Percentiles rank a stretch among this genome's conserved stretches.
Conservation (phyloP, 768 basidiomycete genomes). For the Leucosporidium scottii region DNA sequence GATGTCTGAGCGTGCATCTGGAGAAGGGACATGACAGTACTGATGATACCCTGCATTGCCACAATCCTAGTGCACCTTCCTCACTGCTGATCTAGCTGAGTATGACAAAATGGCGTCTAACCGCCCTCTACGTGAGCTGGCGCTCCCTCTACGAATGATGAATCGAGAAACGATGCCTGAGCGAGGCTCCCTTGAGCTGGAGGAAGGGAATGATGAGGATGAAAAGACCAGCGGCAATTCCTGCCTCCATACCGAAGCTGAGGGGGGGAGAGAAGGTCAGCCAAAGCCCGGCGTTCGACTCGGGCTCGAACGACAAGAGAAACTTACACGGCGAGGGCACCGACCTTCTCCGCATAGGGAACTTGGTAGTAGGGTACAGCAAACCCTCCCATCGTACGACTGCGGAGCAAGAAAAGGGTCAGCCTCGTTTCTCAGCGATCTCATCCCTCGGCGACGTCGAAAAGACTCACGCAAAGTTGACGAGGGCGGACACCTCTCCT, state of each 20-base stretch:
- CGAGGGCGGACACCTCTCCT: slow-evolving; percentile 59
- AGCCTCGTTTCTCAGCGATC: background rate
- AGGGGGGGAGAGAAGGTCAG: background rate
- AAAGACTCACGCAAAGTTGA: slow-evolving; percentile 55
- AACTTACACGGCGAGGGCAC: background rate
- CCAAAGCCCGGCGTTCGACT: background rate
- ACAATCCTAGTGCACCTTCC: too few relatives aligned
- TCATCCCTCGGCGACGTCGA: slow-evolving; percentile 20
- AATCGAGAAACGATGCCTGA: slow-evolving; percentile 36
- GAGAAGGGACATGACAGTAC: too few relatives aligned
- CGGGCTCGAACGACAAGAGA: background rate
- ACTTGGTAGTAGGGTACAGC: slow-evolving; percentile 18
- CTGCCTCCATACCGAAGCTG: slow-evolving; percentile 39
- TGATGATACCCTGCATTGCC: too few relatives aligned
- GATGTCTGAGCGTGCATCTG: slow-evolving; percentile 90
- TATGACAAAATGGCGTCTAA: too few relatives aligned
- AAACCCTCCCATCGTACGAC: background rate
- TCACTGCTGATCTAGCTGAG: too few relatives aligned
- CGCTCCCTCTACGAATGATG: background rate
- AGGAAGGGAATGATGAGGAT: slow-evolving; percentile 51
- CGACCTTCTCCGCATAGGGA: background rate
- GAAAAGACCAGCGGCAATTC: slow-evolving; percentile 51
- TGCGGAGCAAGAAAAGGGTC: background rate
- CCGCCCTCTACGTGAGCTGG: too few relatives aligned
- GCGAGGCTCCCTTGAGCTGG: slow-evolving; percentile 49